Percentiles rank a stretch among this genome's conserved stretches.
Conservation (phyloP, 345 rosid genomes). For the Erysimum cheiranthoides region DNA sequence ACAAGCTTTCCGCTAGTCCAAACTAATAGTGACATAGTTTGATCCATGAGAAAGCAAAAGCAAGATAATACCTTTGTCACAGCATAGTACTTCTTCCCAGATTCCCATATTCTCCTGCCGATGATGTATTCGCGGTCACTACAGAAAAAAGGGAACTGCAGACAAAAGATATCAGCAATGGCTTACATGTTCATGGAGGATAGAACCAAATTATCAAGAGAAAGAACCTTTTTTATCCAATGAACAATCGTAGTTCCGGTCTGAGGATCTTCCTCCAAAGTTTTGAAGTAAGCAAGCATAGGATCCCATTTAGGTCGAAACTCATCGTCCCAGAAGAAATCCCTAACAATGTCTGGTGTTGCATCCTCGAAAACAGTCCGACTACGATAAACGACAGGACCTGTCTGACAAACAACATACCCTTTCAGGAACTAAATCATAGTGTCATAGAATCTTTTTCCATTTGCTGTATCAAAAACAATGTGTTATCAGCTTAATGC, state of each 20-base stretch:
- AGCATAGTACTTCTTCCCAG: slow-evolving; percentile 72
- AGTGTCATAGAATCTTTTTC: neutral
- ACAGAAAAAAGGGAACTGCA: slow-evolving; percentile 97
- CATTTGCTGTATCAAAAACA: neutral
- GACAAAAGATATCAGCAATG: slow-evolving; percentile 23
- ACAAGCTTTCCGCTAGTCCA: neutral
- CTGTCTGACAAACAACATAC: slow-evolving; percentile 60
- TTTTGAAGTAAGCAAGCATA: slow-evolving; percentile 79
- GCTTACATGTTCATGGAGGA: neutral
- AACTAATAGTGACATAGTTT: neutral
- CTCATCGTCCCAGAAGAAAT: slow-evolving; percentile 99
- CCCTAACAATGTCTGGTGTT: slow-evolving; percentile 85
- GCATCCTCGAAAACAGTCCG: slow-evolving; percentile 96
- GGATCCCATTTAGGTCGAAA: slow-evolving; percentile 96
- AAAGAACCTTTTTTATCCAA: slow-evolving; percentile 83
- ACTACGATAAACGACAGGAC: slow-evolving; percentile 73
- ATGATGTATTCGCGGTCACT: slow-evolving; percentile 94
- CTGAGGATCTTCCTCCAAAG: slow-evolving; percentile 71
- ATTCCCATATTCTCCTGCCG: slow-evolving; percentile 93
- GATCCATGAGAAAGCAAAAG: slow-evolving; percentile 13
- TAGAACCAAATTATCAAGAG: neutral
- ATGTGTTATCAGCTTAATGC: neutral
- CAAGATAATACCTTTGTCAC: slow-evolving; percentile 79
- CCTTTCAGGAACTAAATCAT: slow-evolving; percentile 33
- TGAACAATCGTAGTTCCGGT: slow-evolving; percentile 78